Evolutionary conservation across 1,284 basidiomycete genomes (phyloP), one percentile per base, ranked within the genome.

Genomic region (Stereum hirsutum): DNA sequence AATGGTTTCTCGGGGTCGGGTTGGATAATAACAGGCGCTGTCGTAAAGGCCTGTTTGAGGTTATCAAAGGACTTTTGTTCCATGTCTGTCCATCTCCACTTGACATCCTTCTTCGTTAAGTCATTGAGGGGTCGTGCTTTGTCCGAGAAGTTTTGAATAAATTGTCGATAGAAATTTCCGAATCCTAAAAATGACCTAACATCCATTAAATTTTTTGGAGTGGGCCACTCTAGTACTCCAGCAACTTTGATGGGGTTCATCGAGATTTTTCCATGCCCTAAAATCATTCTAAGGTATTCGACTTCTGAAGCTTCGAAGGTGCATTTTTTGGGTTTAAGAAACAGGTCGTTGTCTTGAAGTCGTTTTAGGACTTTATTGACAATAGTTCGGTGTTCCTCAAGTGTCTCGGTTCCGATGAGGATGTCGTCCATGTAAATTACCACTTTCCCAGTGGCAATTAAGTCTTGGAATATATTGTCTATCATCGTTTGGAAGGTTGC

Each of bases 311-410:
- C n/a, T 21, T 59, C 51, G 48, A 70, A 71, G 17, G 55, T 43
- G 49, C 67, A 70, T 47, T 70, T 70, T 32, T 59, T 54, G 0
- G 55, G 46, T 42, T 68, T 66, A 6, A 61, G 39, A 31, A 38
- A 57, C 0, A 66, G 55, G 0, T 48, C 24, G 28, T 63, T 43
- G 2, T 59, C 37, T 0, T 48, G 28, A 0, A 72, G 55, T 6
- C 53, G 45, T 10, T 57, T 25, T 0, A 72, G 49, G 5, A 71
- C 63, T 11, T 48, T 27, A 1, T 34, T 10, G 0, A 57, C 52
- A n/a, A 61, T 50, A 2, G 39, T 20, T 2, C 21, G 24, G 38
- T 59, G 53, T 46, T 59, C 46, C 10, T 52, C 49, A 1, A 41
- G 42, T 0, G 34, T 52, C 0, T 41, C 5, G 0, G 44, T 30